Evolutionary conservation across 1,284 basidiomycete genomes (phyloP).

Genomic region (Pterulicium gracile): DNA sequence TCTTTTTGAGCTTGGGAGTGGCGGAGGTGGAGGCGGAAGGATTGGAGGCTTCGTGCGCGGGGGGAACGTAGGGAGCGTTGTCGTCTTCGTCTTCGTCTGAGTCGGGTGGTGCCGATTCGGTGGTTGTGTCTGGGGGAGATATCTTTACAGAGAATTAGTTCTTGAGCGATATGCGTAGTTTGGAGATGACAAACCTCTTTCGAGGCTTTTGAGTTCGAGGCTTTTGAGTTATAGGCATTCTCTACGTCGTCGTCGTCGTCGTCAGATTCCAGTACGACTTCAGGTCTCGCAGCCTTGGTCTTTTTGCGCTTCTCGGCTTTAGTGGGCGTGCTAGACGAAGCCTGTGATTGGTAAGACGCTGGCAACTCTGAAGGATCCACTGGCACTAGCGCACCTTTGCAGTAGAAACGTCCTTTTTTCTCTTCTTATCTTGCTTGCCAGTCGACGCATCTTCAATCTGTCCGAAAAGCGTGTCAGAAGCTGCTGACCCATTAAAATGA

Average conservation of each 20-base stretch:
- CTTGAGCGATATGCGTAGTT: neutral
- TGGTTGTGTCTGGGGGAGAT: neutral
- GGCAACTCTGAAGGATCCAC: neutral
- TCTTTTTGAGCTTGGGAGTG: constrained; percentile 18
- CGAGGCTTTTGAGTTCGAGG: no score
- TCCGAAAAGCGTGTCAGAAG: neutral
- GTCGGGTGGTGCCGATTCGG: constrained; percentile 4
- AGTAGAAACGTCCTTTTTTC: neutral
- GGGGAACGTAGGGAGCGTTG: constrained; percentile 11
- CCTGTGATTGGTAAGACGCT: neutral
- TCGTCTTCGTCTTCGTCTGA: constrained; percentile 9
- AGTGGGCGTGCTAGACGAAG: neutral
- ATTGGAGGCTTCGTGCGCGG: constrained; percentile 25
- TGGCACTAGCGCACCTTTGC: neutral
- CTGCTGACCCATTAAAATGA: neutral
- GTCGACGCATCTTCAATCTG: neutral
- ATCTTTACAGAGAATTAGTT: neutral
- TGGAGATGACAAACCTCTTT: neutral
- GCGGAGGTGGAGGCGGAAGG: neutral
- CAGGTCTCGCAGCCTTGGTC: neutral
- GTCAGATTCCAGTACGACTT: neutral
- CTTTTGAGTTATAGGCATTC: no score
- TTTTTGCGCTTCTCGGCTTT: neutral
- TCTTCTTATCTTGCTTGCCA: neutral
- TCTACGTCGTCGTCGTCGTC: neutral